A percentile compares a stretch with the other conserved stretches of the same genome.
Evolutionary conservation across 768 basidiomycete species (phyloP).

Genomic region (Astraeus odoratus): DNA sequence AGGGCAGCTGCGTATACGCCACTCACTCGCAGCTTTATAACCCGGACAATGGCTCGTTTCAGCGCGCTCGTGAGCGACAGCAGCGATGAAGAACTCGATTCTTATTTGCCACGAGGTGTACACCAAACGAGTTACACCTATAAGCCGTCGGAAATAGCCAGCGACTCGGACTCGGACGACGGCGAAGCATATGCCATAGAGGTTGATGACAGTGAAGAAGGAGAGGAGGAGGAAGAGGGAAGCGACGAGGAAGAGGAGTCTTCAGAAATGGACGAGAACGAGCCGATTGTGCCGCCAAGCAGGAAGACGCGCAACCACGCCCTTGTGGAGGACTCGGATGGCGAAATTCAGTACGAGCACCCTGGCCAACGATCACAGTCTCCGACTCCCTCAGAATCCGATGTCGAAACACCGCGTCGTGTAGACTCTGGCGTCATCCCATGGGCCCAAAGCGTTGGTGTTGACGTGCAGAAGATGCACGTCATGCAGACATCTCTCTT

Average conservation of each 20-base stretch:
- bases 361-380: slow-evolving; percentile 30
- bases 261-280: slow-evolving; percentile 49
- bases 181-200: slow-evolving; percentile 18
- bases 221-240: slow-evolving; percentile 31
- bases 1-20: too few relatives aligned
- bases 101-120: slow-evolving; percentile 24
- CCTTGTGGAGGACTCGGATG: slow-evolving; percentile 49
- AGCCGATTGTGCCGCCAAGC: slow-evolving; percentile 27
- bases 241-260: slow-evolving; percentile 32
- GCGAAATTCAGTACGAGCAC: slow-evolving; percentile 42
- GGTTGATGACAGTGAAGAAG: slow-evolving; percentile 16
- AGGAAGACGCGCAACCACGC: slow-evolving; percentile 34
- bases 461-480: slow-evolving; percentile 86
- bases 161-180: slow-evolving; percentile 24
- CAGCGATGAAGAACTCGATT: slow-evolving; percentile 44
- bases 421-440: slow-evolving; percentile 51
- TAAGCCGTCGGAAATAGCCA: slow-evolving; percentile 26
- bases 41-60: slow-evolving; percentile 57
- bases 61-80: slow-evolving; percentile 55
- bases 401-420: slow-evolving; percentile 14
- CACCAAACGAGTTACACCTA: slow-evolving; percentile 11
- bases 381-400: slow-evolving; percentile 20
- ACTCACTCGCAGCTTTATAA: too few relatives aligned
- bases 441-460: slow-evolving; percentile 65
- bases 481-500: slow-evolving; percentile 92